These are phyloP conservation scores for Aspergillus tamarii DNA, from an alignment of 2,329 filamentous ascomycete genomes.

Conservation along the genomic window DNA sequence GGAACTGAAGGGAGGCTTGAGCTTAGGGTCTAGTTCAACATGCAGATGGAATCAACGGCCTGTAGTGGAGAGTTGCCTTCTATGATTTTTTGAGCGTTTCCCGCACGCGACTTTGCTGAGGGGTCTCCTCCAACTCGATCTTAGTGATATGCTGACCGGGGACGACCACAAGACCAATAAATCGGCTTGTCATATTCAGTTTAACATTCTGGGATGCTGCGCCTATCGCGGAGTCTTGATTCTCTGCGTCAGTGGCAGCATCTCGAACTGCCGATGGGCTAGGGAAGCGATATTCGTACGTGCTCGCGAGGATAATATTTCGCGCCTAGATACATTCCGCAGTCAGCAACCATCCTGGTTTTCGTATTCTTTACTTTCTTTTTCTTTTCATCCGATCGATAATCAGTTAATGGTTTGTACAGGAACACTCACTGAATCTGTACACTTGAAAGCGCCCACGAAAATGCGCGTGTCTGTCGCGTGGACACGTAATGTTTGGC, in stretches of 20 bases:
- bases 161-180: conserved; percentile 85
- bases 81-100: conserved; percentile 22
- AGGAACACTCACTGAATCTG: conserved; percentile 71
- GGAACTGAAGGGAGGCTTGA: conserved; percentile 2
- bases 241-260: conserved; percentile 39
- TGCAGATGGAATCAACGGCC: background rate
- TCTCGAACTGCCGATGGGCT: conserved; percentile 53
- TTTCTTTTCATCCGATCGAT: background rate
- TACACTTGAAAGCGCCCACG: conserved; percentile 89
- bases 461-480: conserved; percentile 87
- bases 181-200: conserved; percentile 79
- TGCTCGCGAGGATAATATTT: conserved; percentile 83
- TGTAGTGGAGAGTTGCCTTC: conserved; percentile 12
- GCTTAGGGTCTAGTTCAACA: conserved; percentile 4
- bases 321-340: conserved; percentile 62
- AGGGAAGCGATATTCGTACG: conserved; percentile 87
- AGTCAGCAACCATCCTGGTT: conserved; percentile 19
- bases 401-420: conserved; percentile 13
- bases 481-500: conserved; percentile 76
- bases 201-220: conserved; percentile 47
- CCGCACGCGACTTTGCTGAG: conserved; percentile 26
- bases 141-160: conserved; percentile 83
- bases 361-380: conserved; percentile 13
- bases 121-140: conserved; percentile 79
- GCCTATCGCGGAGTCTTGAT: conserved; percentile 23